Conservation (phyloP, 352 stramenopile species). For the Phytophthora foliorum region DNA sequence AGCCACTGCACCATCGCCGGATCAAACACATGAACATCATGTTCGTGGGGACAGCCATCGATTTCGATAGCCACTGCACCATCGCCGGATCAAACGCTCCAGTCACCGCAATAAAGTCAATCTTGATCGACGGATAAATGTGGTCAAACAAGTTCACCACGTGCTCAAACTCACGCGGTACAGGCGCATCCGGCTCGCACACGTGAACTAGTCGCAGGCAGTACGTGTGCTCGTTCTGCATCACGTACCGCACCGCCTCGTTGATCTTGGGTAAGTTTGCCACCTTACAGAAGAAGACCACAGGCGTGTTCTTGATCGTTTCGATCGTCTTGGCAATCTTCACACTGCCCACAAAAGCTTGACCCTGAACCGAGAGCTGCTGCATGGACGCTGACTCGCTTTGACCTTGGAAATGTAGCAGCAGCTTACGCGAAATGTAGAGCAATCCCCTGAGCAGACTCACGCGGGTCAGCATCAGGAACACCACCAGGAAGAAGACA, state of each 20-base stretch:
- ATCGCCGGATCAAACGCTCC: conserved; percentile 76
- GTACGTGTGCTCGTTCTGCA: conserved; percentile 90
- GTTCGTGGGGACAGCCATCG: conserved; percentile 81
- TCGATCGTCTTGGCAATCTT: conserved; percentile 81
- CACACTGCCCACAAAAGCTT: conserved; percentile 59
- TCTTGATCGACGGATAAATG: conserved; percentile 93
- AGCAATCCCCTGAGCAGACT: conserved; percentile 60
- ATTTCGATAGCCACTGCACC: conserved; percentile 84
- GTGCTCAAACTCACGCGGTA: conserved; percentile 49
- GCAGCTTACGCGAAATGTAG: conserved; percentile 55
- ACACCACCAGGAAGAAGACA: conserved; percentile 54
- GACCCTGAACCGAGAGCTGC: conserved; percentile 39
- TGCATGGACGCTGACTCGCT: conserved; percentile 8
- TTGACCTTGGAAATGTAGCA: conserved; percentile 34
- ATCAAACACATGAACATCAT: conserved; percentile 93
- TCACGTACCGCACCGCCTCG: conserved; percentile 92
- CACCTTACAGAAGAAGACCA: conserved; percentile 93
- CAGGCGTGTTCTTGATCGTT: conserved; percentile 78
- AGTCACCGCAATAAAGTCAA: conserved; percentile 87
- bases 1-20: conserved; percentile 88
- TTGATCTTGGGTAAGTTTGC: conserved; percentile 92
- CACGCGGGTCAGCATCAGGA: conserved; percentile 77
- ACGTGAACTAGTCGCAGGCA: conserved; percentile 90
- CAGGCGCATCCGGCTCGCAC: conserved; percentile 31
- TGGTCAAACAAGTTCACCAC: conserved; percentile 87